phyloP scores from a whole-genome alignment of 129 eudicot species.

The Chrysanthemum seticuspe region DNA sequence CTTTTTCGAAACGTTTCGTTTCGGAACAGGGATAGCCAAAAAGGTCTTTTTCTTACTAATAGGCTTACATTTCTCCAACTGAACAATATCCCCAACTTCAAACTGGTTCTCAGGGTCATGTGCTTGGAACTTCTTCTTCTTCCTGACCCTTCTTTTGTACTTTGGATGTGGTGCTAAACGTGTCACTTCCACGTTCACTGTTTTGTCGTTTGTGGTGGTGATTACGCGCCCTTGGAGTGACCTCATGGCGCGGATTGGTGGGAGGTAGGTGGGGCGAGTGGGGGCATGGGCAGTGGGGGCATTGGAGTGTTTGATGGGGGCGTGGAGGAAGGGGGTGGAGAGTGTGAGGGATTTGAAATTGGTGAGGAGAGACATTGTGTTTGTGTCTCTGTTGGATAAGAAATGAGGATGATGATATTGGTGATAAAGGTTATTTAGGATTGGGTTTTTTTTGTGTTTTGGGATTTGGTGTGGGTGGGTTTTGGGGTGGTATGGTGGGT shows the following conservation, averaged over 20 bases:
- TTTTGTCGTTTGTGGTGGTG: slow-evolving; percentile 76
- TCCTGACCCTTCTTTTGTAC: slow-evolving; percentile 81
- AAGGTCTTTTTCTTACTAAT: slow-evolving; percentile 78
- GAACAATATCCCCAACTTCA: slow-evolving; percentile 73
- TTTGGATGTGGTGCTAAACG: slow-evolving; percentile 94
- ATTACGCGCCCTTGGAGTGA: slow-evolving; percentile 76
- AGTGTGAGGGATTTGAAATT: slow-evolving; percentile 68
- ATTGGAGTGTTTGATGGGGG: slow-evolving; percentile 35
- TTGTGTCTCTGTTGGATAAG: neutral
- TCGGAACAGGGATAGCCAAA: slow-evolving; percentile 68
- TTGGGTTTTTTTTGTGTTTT: slow-evolving; percentile 16
- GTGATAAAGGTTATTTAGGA: neutral
- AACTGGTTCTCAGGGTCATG: slow-evolving; percentile 87
- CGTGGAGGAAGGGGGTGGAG: slow-evolving; percentile 72
- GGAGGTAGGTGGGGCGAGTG: slow-evolving; percentile 26
- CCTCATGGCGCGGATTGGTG: slow-evolving; percentile 68
- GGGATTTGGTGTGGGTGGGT: neutral
- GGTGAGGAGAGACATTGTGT: slow-evolving; percentile 65
- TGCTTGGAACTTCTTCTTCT: slow-evolving; percentile 92
- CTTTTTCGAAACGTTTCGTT: slow-evolving; percentile 24
- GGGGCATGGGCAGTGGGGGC: slow-evolving; percentile 12
- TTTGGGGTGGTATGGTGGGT: too few species aligned
- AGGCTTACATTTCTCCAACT: slow-evolving; percentile 76
- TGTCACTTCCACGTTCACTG: slow-evolving; percentile 77
- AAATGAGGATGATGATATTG: slow-evolving; percentile 14